Conservation (phyloP, 1,284 basidiomycete genomes). For the Leccinum laetum region DNA sequence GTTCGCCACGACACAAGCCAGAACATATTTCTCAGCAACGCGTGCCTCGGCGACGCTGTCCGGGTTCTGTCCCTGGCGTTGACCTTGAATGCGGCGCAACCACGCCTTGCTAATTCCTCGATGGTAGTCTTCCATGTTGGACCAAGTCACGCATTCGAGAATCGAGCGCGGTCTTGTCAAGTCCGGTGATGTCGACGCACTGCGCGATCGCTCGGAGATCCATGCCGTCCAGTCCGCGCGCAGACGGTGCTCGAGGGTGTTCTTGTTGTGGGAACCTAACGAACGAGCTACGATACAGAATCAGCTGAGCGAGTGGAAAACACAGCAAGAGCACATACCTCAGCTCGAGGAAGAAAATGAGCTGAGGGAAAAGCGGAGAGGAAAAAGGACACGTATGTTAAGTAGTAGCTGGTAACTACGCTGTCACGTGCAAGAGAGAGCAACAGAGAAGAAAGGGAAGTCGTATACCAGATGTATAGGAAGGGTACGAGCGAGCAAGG, state of each 20-base stretch:
- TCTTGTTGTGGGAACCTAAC: too few species aligned
- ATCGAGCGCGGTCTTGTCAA: constrained; percentile 6
- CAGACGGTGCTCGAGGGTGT: constrained; percentile 18
- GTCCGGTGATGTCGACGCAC: constrained; percentile 1
- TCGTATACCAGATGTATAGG: too few species aligned
- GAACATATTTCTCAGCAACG: constrained; percentile 60
- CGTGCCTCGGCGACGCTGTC: constrained; percentile 41
- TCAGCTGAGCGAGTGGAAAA: too few species aligned
- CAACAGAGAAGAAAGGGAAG: too few species aligned
- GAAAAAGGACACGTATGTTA: too few species aligned
- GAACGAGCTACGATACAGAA: too few species aligned
- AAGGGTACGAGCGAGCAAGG: too few species aligned
- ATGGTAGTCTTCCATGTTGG: constrained; percentile 69
- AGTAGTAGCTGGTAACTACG: too few species aligned
- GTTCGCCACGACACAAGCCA: constrained; percentile 68
- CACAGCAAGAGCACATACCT: too few species aligned
- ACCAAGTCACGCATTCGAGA: constrained; percentile 51
- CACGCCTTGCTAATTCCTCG: constrained; percentile 65
- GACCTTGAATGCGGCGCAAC: constrained; percentile 45
- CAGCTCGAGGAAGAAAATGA: too few species aligned
- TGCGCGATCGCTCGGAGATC: constrained; percentile 35
- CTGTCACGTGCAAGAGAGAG: too few species aligned
- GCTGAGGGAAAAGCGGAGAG: too few species aligned
- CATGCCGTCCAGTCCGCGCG: constrained; percentile 68
- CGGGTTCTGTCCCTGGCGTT: constrained; percentile 33